Conservation (phyloP, 352 stramenopile species). For the Pythium periplocum region DNA sequence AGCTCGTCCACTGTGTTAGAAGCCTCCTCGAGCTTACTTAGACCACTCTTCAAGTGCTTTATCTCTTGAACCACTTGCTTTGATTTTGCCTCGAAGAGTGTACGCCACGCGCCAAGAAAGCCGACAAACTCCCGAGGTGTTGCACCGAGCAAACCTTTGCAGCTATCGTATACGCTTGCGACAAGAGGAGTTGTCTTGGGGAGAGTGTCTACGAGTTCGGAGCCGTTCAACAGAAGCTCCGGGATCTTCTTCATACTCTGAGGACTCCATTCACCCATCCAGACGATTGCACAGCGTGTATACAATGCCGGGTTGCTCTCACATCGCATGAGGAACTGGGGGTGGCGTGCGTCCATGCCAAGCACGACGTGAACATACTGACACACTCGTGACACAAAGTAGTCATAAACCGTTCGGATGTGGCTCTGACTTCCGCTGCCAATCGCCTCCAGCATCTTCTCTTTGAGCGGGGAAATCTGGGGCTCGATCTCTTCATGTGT, state of each 20-base stretch:
- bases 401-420: slow-evolving; percentile 90
- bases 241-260: slow-evolving; percentile 75
- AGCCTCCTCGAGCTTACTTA: slow-evolving; percentile 90
- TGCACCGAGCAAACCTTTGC: slow-evolving; percentile 49
- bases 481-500: slow-evolving; percentile 93
- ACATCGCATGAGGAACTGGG: slow-evolving; percentile 82
- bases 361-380: slow-evolving; percentile 88
- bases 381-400: slow-evolving; percentile 89
- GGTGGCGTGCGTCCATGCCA: slow-evolving; percentile 61
- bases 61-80: slow-evolving; percentile 87
- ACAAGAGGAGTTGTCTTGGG: slow-evolving; percentile 52
- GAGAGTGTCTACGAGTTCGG: slow-evolving; percentile 53
- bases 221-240: slow-evolving; percentile 54
- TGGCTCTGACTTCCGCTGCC: slow-evolving; percentile 40
- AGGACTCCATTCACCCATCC: slow-evolving; percentile 90
- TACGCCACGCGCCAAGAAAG: slow-evolving; percentile 80
- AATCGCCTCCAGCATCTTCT: slow-evolving; percentile 86
- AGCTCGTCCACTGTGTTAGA: slow-evolving; percentile 90
- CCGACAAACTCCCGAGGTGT: slow-evolving; percentile 83
- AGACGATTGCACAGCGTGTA: slow-evolving; percentile 88
- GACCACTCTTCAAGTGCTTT: slow-evolving; percentile 81
- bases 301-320: slow-evolving; percentile 93
- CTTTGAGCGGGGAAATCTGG: slow-evolving; percentile 85
- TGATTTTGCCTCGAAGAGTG: slow-evolving; percentile 69
- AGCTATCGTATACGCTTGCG: slow-evolving; percentile 55